phyloP scores from a whole-genome alignment of 192 early-diverging fungal species.

The Helicostylum pulchrum region DNA sequence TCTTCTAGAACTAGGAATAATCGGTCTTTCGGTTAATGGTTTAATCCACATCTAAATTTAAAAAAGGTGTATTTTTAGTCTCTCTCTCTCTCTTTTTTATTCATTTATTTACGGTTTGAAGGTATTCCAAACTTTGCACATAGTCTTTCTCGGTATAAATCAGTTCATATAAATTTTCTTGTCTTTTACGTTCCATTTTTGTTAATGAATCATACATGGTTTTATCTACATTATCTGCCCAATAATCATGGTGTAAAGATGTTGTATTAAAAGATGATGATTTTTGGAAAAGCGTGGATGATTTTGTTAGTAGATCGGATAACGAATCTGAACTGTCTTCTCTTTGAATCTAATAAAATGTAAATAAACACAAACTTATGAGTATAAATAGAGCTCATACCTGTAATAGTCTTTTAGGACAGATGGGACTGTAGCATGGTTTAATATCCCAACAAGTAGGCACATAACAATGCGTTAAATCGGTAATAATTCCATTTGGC shows the following conservation, averaged over 20 bases:
- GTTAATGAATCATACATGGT: conserved; percentile 67
- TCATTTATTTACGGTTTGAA: conserved; percentile 52
- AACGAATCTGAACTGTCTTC: conserved; percentile 5
- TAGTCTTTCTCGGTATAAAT: conserved; percentile 78
- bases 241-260: conserved; percentile 53
- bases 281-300: neutral
- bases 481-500: conserved; percentile 84
- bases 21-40: conserved; percentile 58
- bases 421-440: conserved; percentile 87
- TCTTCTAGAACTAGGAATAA: conserved; percentile 62
- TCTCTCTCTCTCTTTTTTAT: neutral
- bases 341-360: neutral
- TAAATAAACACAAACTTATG: neutral
- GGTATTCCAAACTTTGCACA: conserved; percentile 68
- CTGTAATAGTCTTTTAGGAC: conserved; percentile 75
- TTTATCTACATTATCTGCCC: conserved; percentile 79
- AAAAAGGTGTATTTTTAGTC: too few relatives aligned
- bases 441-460: conserved; percentile 78
- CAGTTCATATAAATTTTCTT: conserved; percentile 82
- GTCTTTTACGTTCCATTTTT: conserved; percentile 66
- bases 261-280: neutral
- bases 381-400: conserved; percentile 22
- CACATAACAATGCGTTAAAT: conserved; percentile 91
- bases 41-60: conserved; percentile 56
- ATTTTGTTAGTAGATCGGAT: neutral